A percentile compares a stretch with the other conserved stretches of the same genome.
Evolutionary conservation across 257 asterid genomes (phyloP).

Genomic region (Salvia rosmarinus): DNA sequence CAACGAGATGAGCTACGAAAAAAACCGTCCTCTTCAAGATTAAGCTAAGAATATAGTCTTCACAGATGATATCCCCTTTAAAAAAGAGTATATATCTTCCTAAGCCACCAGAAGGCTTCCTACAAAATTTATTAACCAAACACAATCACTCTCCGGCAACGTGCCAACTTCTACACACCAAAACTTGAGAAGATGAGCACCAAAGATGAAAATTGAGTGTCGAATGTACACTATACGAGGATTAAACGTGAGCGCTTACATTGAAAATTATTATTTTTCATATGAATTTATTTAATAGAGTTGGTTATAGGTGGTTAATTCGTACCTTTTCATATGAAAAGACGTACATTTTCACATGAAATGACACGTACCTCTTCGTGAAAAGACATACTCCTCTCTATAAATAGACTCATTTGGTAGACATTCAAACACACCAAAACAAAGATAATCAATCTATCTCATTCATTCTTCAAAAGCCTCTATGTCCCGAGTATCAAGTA

Average conservation of each 20-base stretch:
- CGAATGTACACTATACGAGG: conserved; percentile 22
- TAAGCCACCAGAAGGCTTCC: conserved; percentile 23
- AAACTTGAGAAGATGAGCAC: conserved; percentile 45
- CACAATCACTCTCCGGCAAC: conserved; percentile 16
- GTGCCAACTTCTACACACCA: conserved; percentile 44
- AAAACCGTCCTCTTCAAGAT: not conserved
- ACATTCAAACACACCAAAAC: no score
- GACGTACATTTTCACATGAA: no score
- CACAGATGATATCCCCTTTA: not conserved
- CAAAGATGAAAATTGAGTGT: conserved; percentile 16
- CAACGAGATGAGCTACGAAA: not conserved
- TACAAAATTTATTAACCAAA: conserved; percentile 28
- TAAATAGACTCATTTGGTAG: no score
- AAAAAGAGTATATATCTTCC: conserved; percentile 4
- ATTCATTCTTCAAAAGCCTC: no score
- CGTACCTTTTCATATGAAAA: no score
- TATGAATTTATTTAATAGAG: no score
- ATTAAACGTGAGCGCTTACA: conserved; percentile 16
- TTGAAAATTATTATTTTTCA: conserved; percentile 27
- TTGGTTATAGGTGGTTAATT: no score
- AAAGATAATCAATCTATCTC: no score
- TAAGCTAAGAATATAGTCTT: not conserved
- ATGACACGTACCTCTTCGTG: no score
- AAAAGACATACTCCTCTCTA: no score
- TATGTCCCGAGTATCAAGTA: no score